These are phyloP conservation scores for Aureobasidium melanogenum DNA, from an alignment of 2,329 filamentous ascomycete species.

Conservation along the genomic window DNA sequence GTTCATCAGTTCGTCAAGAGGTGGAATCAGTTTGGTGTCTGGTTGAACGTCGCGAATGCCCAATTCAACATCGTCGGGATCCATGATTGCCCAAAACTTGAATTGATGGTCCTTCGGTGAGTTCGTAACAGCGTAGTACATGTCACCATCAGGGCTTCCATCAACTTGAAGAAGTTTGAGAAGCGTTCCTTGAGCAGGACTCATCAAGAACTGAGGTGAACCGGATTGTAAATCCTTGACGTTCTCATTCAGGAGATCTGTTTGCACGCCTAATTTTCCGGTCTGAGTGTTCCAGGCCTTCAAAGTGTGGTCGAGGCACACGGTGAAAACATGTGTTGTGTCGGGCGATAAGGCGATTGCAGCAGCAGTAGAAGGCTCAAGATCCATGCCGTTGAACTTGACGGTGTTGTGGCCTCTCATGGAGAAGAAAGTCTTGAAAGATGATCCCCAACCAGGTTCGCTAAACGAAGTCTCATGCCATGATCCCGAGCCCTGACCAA, in stretches of 20 bases:
- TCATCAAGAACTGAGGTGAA: slow-evolving; percentile 63
- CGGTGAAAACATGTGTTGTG: slow-evolving; percentile 57
- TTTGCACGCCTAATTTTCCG: slow-evolving; percentile 66
- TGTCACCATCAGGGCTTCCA: slow-evolving; percentile 45
- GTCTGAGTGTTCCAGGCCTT: slow-evolving; percentile 83
- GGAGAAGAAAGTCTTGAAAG: slow-evolving; percentile 56
- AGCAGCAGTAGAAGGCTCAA: slow-evolving; percentile 60
- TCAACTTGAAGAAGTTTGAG: slow-evolving; percentile 60
- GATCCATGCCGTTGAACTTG: slow-evolving; percentile 52
- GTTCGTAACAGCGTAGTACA: slow-evolving; percentile 66
- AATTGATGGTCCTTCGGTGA: slow-evolving; percentile 86
- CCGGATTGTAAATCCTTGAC: slow-evolving; percentile 49
- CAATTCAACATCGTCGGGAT: slow-evolving; percentile 48
- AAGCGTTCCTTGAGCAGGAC: slow-evolving; percentile 68
- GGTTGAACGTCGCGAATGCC: slow-evolving; percentile 66
- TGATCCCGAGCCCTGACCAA: slow-evolving; percentile 30
- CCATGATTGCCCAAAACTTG: slow-evolving; percentile 79
- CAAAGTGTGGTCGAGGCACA: slow-evolving; percentile 81
- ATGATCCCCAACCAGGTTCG: slow-evolving; percentile 60
- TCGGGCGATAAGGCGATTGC: slow-evolving; percentile 44
- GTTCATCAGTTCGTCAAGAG: slow-evolving; percentile 42
- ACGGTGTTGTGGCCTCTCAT: slow-evolving; percentile 58
- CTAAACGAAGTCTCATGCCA: slow-evolving; percentile 68
- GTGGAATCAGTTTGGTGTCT: slow-evolving; percentile 53
- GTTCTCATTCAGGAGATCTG: slow-evolving; percentile 63